phyloP scores from a whole-genome alignment of 208 protist genomes.

The Leishmania tarentolae region DNA sequence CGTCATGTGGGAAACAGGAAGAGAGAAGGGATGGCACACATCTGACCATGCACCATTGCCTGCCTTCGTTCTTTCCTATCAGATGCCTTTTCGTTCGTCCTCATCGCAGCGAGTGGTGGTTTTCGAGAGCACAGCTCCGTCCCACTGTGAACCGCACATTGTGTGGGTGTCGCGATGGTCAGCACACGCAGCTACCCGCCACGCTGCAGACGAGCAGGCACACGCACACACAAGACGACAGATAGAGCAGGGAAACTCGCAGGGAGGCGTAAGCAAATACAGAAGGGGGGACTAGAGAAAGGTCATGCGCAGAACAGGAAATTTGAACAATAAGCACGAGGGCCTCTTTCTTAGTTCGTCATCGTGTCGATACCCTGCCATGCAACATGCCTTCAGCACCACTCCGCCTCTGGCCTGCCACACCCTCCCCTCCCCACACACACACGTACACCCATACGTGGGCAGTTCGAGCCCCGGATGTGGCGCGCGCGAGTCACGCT shows the following conservation, averaged over 20 bases:
- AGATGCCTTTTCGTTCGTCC: neutral
- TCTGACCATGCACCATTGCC: neutral
- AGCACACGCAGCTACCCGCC: neutral
- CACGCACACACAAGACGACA: neutral
- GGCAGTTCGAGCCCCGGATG: too few relatives aligned
- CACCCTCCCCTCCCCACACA: neutral
- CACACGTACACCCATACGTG: too few relatives aligned
- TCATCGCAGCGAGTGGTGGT: neutral
- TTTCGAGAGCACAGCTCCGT: neutral
- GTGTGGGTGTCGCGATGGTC: neutral
- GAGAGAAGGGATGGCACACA: neutral
- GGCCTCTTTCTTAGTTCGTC: neutral
- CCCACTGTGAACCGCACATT: neutral
- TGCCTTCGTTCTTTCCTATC: neutral
- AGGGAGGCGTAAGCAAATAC: neutral
- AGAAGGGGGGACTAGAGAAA: conserved; percentile 2
- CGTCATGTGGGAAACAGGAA: neutral
- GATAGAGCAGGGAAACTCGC: neutral
- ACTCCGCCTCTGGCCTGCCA: neutral
- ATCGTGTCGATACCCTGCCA: neutral
- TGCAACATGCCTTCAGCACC: neutral
- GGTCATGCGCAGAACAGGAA: neutral
- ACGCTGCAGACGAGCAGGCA: neutral
- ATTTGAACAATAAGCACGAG: neutral
- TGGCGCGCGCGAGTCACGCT: too few relatives aligned